Evolutionary conservation across 495 filamentous ascomycete species (phyloP).

Genomic region (Glonium stellatum): DNA sequence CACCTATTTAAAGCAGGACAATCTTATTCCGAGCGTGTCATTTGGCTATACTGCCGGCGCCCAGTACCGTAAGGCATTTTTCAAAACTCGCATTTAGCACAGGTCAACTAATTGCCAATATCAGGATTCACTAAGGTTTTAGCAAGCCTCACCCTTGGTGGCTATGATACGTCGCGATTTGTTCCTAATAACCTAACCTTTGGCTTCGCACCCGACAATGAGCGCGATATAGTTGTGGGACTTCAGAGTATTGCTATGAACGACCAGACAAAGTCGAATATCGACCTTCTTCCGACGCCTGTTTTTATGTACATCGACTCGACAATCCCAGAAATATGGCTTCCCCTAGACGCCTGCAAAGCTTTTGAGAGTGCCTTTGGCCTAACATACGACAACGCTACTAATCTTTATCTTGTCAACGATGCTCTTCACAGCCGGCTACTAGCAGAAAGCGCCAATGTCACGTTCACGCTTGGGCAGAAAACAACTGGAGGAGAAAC

Average conservation of each 20-base stretch:
- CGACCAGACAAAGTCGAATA: slow-evolving; percentile 13
- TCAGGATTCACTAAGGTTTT: slow-evolving; percentile 44
- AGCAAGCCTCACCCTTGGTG: slow-evolving; percentile 51
- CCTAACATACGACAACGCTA: slow-evolving; percentile 41
- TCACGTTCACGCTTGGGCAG: slow-evolving; percentile 47
- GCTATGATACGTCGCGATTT: slow-evolving; percentile 49
- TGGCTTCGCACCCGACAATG: slow-evolving; percentile 43
- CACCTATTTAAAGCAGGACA: slow-evolving; percentile 41
- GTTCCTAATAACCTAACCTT: slow-evolving; percentile 44
- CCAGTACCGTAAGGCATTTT: slow-evolving; percentile 42
- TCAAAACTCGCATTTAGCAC: background rate
- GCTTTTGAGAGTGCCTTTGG: slow-evolving; percentile 49
- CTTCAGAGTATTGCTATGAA: slow-evolving; percentile 41
- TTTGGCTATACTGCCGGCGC: slow-evolving; percentile 54
- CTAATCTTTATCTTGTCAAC: slow-evolving; percentile 47
- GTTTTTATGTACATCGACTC: slow-evolving; percentile 45
- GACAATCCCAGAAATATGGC: slow-evolving; percentile 48
- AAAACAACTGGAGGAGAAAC: slow-evolving; percentile 36
- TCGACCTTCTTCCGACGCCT: slow-evolving; percentile 19
- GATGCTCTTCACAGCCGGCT: slow-evolving; percentile 39
- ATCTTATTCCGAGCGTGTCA: slow-evolving; percentile 44
- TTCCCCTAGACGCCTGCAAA: slow-evolving; percentile 47
- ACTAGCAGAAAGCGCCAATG: slow-evolving; percentile 41
- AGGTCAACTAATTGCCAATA: slow-evolving; percentile 7
- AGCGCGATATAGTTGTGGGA: slow-evolving; percentile 45